Percentiles rank a stretch among this genome's conserved stretches.
These are phyloP conservation scores for Botrytis porri DNA, from an alignment of 2,329 filamentous ascomycete species.

Conservation along the genomic window DNA sequence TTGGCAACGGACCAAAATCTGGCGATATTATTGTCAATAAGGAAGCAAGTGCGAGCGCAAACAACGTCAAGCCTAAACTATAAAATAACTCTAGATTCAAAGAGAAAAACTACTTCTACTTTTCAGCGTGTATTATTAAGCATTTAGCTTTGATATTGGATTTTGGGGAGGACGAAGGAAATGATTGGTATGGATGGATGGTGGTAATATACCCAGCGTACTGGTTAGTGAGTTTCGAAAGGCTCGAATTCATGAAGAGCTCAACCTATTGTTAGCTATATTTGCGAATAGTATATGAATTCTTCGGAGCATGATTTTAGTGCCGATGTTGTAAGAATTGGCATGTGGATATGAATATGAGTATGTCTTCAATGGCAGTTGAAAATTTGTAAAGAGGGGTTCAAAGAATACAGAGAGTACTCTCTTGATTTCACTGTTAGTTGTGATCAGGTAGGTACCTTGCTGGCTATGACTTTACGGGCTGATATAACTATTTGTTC, in stretches of 20 bases:
- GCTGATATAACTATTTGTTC: neutral
- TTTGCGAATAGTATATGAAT: neutral
- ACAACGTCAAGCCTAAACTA: conserved; percentile 37
- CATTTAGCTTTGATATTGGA: neutral
- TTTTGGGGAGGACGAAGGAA: neutral
- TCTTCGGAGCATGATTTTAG: neutral
- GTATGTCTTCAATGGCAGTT: neutral
- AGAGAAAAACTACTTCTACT: neutral
- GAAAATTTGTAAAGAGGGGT: neutral
- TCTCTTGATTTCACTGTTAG: neutral
- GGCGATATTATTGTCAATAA: conserved; percentile 80
- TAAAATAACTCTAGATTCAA: conserved; percentile 19
- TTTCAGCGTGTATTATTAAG: conserved; percentile 6
- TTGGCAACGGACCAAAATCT: conserved; percentile 74
- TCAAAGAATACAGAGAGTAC: neutral
- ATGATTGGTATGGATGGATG: neutral
- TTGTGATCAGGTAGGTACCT: neutral
- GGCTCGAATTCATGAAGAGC: neutral
- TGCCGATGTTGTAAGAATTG: neutral
- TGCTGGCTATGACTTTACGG: neutral
- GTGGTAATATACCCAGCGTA: conserved; percentile 7
- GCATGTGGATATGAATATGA: neutral
- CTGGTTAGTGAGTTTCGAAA: neutral
- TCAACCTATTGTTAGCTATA: neutral
- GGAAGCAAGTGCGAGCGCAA: conserved; percentile 68